A percentile compares a stretch with the other conserved stretches of the same genome.
Conservation (phyloP, 2,329 filamentous ascomycete species). For the Phaeophleospora eucalypticola region DNA sequence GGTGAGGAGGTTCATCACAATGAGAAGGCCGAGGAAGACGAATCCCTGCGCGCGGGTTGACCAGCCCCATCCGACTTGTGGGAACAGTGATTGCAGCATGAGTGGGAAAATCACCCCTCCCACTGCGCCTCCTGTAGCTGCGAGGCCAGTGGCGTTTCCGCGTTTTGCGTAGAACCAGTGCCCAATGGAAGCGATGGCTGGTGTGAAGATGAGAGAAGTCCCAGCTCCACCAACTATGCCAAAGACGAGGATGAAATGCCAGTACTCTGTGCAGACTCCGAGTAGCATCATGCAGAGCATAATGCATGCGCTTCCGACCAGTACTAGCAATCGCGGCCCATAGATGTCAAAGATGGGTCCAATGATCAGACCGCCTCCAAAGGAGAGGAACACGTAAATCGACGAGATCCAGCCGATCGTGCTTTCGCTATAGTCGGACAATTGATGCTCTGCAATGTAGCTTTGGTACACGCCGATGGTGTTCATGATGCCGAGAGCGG, state of each 20-base stretch:
- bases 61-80: conserved; percentile 42
- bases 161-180: conserved; percentile 75
- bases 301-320: conserved; percentile 60
- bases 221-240: conserved; percentile 69
- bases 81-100: conserved; percentile 39
- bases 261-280: conserved; percentile 55
- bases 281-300: conserved; percentile 61
- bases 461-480: conserved; percentile 37
- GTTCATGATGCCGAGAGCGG: conserved; percentile 50
- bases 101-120: conserved; percentile 46
- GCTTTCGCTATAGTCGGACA: conserved; percentile 18
- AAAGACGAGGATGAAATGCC: conserved; percentile 54
- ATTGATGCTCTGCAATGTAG: conserved; percentile 23
- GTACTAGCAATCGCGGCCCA: conserved; percentile 55
- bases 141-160: conserved; percentile 74
- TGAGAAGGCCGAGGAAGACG: conserved; percentile 38
- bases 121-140: conserved; percentile 60
- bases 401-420: conserved; percentile 28
- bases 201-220: conserved; percentile 75
- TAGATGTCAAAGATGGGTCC: conserved; percentile 28
- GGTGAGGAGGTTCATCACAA: conserved; percentile 36
- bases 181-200: conserved; percentile 70
- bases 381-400: conserved; percentile 27
- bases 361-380: conserved; percentile 25
- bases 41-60: conserved; percentile 43